Conservation (phyloP, 1,284 basidiomycete genomes). For the Fomitopsis schrenkii region DNA sequence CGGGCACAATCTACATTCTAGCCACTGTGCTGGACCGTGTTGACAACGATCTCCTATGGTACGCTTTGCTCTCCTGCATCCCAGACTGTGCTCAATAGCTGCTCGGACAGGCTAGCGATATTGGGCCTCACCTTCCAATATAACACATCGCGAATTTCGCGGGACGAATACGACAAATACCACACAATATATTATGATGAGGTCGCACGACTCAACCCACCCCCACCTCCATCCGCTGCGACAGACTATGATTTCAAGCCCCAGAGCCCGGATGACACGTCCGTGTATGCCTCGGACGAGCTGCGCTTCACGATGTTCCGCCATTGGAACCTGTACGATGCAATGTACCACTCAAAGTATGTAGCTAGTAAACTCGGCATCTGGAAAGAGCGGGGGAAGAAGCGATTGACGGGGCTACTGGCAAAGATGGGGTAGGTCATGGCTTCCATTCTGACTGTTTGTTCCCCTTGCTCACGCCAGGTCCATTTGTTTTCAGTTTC, state of each 20-base stretch:
- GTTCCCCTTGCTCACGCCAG: neutral
- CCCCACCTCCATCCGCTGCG: slow-evolving; percentile 33
- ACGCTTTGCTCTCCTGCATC: slow-evolving; percentile 12
- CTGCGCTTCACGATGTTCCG: slow-evolving; percentile 92
- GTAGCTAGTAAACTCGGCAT: slow-evolving; percentile 93
- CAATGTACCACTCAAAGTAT: slow-evolving; percentile 97
- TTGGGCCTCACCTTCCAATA: slow-evolving; percentile 95
- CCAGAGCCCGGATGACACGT: slow-evolving; percentile 74
- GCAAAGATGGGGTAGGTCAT: slow-evolving; percentile 94
- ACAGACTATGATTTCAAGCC: slow-evolving; percentile 43
- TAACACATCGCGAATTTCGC: slow-evolving; percentile 81
- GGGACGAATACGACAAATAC: slow-evolving; percentile 80
- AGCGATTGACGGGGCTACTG: slow-evolving; percentile 84
- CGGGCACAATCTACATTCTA: slow-evolving; percentile 87
- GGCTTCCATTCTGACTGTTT: neutral
- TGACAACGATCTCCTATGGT: slow-evolving; percentile 95
- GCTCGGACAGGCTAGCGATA: slow-evolving; percentile 75
- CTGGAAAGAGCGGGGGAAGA: slow-evolving; percentile 93
- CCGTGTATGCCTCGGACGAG: slow-evolving; percentile 80
- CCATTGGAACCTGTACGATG: slow-evolving; percentile 97
- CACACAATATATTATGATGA: slow-evolving; percentile 83
- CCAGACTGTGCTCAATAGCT: neutral
- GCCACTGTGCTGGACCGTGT: slow-evolving; percentile 86
- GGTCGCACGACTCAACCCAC: slow-evolving; percentile 83
- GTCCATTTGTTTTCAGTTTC: slow-evolving; percentile 50